Percentiles rank a stretch among this genome's conserved stretches.
phyloP scores from a whole-genome alignment of 192 early-diverging fungal species.

The Coemansia sp. region DNA sequence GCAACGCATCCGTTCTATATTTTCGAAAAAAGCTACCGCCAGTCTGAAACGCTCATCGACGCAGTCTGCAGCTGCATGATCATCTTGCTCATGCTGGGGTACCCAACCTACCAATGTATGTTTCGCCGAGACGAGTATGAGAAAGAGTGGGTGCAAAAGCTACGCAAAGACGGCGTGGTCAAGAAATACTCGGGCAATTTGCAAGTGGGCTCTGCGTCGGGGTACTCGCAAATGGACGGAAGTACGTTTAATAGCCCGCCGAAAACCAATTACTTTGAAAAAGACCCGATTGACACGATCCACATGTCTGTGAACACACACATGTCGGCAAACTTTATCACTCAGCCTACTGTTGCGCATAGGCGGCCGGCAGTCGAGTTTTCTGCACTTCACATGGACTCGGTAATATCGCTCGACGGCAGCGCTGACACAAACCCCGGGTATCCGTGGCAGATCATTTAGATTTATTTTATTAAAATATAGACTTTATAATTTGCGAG shows the following conservation, averaged over 20 bases:
- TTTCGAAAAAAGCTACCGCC: slow-evolving; percentile 14
- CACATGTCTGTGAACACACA: background rate
- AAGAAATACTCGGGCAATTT: slow-evolving; percentile 15
- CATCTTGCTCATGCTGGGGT: slow-evolving; percentile 26
- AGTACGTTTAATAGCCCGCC: background rate
- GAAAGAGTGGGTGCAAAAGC: slow-evolving; percentile 22
- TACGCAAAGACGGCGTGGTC: slow-evolving; percentile 18
- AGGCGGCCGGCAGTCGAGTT: background rate
- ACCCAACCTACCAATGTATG: slow-evolving; percentile 21
- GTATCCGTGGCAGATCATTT: background rate
- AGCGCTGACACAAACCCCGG: background rate
- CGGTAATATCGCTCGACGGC: background rate
- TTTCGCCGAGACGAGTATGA: slow-evolving; percentile 22
- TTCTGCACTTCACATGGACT: background rate
- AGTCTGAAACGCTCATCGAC: slow-evolving; percentile 20
- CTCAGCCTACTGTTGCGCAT: background rate
- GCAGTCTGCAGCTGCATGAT: slow-evolving; percentile 2
- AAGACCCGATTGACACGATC: background rate
- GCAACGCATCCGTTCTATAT: slow-evolving; percentile 24
- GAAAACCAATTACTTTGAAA: background rate
- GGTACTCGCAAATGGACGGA: slow-evolving; percentile 15
- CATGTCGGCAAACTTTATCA: background rate
- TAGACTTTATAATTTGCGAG: background rate
- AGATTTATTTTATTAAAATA: background rate
- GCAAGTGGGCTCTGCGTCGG: background rate